Percentiles rank a stretch among this genome's conserved stretches.
These are phyloP conservation scores for Claviceps capensis DNA, from an alignment of 2,329 filamentous ascomycete species.

Conservation along the genomic window DNA sequence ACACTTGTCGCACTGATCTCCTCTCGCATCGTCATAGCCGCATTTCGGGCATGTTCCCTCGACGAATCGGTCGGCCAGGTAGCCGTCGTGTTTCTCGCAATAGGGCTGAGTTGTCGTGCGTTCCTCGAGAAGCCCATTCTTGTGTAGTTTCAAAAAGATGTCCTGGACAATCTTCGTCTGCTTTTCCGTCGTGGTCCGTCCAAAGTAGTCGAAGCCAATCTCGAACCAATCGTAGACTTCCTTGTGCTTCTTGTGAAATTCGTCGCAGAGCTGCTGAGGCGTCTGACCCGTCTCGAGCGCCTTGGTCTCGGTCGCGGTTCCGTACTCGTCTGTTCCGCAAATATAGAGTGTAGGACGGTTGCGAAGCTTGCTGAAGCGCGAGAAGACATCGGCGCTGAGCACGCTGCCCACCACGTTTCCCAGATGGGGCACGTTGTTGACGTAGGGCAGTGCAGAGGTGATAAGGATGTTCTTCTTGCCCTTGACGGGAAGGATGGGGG, in stretches of 20 bases:
- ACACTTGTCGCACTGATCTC: slow-evolving; percentile 65
- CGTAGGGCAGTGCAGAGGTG: slow-evolving; percentile 80
- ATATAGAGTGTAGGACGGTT: slow-evolving; percentile 71
- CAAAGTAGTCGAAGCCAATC: slow-evolving; percentile 89
- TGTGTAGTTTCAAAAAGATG: slow-evolving; percentile 75
- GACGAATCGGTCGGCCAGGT: slow-evolving; percentile 76
- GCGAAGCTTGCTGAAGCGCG: slow-evolving; percentile 67
- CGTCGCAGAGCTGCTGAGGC: slow-evolving; percentile 74
- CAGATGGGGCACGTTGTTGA: slow-evolving; percentile 64
- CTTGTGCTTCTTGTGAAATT: slow-evolving; percentile 83
- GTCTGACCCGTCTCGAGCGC: slow-evolving; percentile 77
- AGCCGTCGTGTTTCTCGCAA: slow-evolving; percentile 64
- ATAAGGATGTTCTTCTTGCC: slow-evolving; percentile 81
- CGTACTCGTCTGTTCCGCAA: slow-evolving; percentile 81
- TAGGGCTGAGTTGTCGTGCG: slow-evolving; percentile 79
- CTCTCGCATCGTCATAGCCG: slow-evolving; percentile 54
- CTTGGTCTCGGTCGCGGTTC: slow-evolving; percentile 91
- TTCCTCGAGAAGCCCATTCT: slow-evolving; percentile 82
- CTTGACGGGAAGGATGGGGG: slow-evolving; percentile 46
- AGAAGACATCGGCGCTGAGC: slow-evolving; percentile 77
- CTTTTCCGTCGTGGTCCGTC: slow-evolving; percentile 74
- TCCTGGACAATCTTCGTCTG: slow-evolving; percentile 90
- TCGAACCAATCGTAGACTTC: slow-evolving; percentile 95
- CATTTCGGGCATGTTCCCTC: slow-evolving; percentile 69
- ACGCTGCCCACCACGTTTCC: slow-evolving; percentile 83